Evolutionary conservation across 495 filamentous ascomycete species (phyloP), one percentile per base, ranked within the genome.

Genomic region (Aspergillus funiculosus): DNA sequence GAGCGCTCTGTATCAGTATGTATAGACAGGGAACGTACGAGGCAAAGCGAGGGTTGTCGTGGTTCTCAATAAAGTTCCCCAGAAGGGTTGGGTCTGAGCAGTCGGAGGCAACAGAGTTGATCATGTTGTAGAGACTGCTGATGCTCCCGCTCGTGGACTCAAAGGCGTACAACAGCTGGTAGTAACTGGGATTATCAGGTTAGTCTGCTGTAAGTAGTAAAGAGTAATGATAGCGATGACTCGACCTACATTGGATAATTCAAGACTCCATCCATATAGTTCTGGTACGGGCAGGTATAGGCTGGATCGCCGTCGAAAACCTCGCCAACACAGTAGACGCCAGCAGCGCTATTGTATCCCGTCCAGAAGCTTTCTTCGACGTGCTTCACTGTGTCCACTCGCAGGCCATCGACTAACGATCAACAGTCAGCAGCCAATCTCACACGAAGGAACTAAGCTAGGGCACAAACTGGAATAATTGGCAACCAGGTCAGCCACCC

Each of bases 11-110:
- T 22, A 28, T n/a, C 10, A 18, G 14, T 15, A 8, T 13, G 14
- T n/a, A 19, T 38, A 14, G 46, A 34, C 34, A 46, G 35, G 13
- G 27, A 1, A 28, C 1, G 5, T 58, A 69, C 63, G 71, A 80
- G 5, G 83, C 64, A 61, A 86, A 87, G 2, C 86, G 77, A 2
- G 76, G 66, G 14, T 80, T 74, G 60, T 94, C 87, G 54, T 94
- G 87, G 55, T 94, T 94, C 53, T 91, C 87, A 9, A 81, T 46
- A 63, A 94, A 94, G 3, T 72, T 81, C 22, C 86, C 85, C 5
- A 87, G 72, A 0, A 87, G 66, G 5, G 76, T 82, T 1, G 75
- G 69, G 49, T 88, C 84, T 6, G 59, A 46, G 58, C 82, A 86
- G 30, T 40, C 54, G 6, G 53, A 61, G 26, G 78, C 77, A 25